Conservation (phyloP, 768 basidiomycete genomes). For the Mrakia gelida region DNA sequence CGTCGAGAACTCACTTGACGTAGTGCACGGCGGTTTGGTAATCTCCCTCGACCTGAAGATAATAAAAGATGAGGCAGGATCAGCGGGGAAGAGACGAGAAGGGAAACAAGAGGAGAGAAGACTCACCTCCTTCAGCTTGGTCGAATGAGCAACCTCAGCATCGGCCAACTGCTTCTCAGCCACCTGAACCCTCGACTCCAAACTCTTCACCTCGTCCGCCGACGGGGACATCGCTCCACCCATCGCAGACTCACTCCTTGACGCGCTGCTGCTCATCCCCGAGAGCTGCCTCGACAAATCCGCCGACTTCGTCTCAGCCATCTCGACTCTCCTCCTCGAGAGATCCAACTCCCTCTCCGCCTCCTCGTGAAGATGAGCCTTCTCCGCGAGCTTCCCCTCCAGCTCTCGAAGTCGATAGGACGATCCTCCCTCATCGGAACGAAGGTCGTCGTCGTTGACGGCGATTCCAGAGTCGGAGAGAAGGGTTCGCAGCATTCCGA, state of each 20-base stretch:
- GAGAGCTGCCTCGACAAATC: conserved; percentile 56
- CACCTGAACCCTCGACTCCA: conserved; percentile 28
- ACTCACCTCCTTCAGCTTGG: conserved; percentile 11
- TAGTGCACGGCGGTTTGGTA: conserved; percentile 96
- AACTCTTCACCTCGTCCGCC: conserved; percentile 36
- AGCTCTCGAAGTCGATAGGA: conserved; percentile 53
- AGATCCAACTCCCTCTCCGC: conserved; percentile 71
- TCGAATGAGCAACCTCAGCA: not conserved
- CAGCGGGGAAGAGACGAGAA: not conserved
- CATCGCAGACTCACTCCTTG: conserved; percentile 63
- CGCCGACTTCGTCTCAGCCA: conserved; percentile 62
- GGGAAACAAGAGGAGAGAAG: too few species aligned
- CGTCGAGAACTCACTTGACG: conserved; percentile 57
- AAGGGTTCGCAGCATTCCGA: conserved; percentile 75
- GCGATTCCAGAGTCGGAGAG: conserved; percentile 82
- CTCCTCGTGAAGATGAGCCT: conserved; percentile 64
- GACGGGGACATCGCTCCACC: conserved; percentile 48
- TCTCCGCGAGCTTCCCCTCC: conserved; percentile 71
- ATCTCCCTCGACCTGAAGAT: conserved; percentile 79
- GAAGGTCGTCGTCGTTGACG: conserved; percentile 65
- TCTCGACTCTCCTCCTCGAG: conserved; percentile 63
- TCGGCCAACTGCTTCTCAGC: conserved; percentile 58
- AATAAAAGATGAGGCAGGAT: not conserved
- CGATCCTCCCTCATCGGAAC: conserved; percentile 29
- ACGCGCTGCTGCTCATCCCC: conserved; percentile 52